phyloP scores from a whole-genome alignment of 1,284 basidiomycete genomes.

The Earliella scabrosa region DNA sequence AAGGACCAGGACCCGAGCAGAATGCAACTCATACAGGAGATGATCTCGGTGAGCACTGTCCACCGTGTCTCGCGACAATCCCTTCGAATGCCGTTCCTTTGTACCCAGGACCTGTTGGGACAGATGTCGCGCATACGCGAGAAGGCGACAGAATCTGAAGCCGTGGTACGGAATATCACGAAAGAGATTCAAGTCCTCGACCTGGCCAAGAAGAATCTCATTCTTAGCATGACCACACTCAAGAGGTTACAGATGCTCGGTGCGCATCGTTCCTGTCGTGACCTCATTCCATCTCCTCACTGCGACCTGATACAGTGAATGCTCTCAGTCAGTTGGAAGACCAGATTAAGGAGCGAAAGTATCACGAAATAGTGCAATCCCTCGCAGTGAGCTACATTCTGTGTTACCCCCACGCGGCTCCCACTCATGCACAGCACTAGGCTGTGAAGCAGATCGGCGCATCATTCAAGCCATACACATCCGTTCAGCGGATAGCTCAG shows the following conservation, averaged over 20 bases:
- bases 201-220: slow-evolving; percentile 92
- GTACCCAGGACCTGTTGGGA: slow-evolving; percentile 89
- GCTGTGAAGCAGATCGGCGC: slow-evolving; percentile 87
- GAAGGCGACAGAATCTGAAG: slow-evolving; percentile 95
- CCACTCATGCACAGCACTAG: slow-evolving; percentile 43
- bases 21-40: slow-evolving; percentile 90
- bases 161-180: slow-evolving; percentile 94
- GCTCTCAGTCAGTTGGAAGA: slow-evolving; percentile 83
- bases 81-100: no score
- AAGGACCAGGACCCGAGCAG: slow-evolving; percentile 81
- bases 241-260: slow-evolving; percentile 95
- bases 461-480: slow-evolving; percentile 77
- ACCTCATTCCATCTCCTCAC: no score
- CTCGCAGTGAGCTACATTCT: slow-evolving; percentile 56
- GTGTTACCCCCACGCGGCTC: no score
- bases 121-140: slow-evolving; percentile 95
- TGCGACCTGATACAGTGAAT: no score
- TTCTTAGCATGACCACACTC: slow-evolving; percentile 87
- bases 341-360: slow-evolving; percentile 77
- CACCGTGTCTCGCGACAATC: no score
- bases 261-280: slow-evolving; percentile 41
- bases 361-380: slow-evolving; percentile 83
- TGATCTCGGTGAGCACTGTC: slow-evolving; percentile 83
- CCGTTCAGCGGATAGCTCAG: slow-evolving; percentile 76
- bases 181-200: slow-evolving; percentile 97